A percentile compares a stretch with the other conserved stretches of the same genome.
phyloP scores from a whole-genome alignment of 75 land plant genomes.

The Pinus tabuliformis region DNA sequence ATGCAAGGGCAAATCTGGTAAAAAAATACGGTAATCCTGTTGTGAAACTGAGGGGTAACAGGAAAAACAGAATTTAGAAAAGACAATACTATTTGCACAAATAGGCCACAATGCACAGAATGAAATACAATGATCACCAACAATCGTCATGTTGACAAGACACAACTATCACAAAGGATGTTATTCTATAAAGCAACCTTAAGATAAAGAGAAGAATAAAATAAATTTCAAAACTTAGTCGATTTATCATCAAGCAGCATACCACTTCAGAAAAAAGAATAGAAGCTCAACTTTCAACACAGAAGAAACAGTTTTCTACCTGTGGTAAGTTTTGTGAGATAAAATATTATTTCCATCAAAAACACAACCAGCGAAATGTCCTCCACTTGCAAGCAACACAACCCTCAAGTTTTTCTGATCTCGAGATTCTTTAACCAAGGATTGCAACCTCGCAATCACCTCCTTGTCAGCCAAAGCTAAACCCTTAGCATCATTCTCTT shows the following conservation, averaged over 20 bases:
- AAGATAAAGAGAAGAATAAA: not conserved
- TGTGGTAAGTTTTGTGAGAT: conserved; percentile 93
- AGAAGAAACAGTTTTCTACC: conserved; percentile 32
- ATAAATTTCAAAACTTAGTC: not conserved
- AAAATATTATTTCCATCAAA: conserved; percentile 70
- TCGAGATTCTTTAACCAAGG: conserved; percentile 39
- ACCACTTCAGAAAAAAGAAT: not conserved
- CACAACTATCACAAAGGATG: not conserved
- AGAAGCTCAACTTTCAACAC: not conserved
- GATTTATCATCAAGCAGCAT: not conserved
- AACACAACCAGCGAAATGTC: conserved; percentile 98
- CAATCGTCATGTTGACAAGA: not conserved
- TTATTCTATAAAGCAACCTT: not conserved
- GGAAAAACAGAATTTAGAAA: too few species aligned
- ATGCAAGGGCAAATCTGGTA: too few species aligned
- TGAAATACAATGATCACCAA: too few species aligned
- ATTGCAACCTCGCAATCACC: conserved; percentile 54
- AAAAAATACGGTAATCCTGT: too few species aligned
- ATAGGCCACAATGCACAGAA: too few species aligned
- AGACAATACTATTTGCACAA: too few species aligned
- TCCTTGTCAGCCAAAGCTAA: conserved; percentile 35
- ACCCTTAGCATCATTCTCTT: conserved; percentile 7
- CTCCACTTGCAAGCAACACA: conserved; percentile 85
- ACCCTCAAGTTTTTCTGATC: conserved; percentile 52
- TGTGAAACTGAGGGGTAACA: too few species aligned